Evolutionary conservation across 768 basidiomycete species (phyloP).

Genomic region (Exsudoporus frostii): DNA sequence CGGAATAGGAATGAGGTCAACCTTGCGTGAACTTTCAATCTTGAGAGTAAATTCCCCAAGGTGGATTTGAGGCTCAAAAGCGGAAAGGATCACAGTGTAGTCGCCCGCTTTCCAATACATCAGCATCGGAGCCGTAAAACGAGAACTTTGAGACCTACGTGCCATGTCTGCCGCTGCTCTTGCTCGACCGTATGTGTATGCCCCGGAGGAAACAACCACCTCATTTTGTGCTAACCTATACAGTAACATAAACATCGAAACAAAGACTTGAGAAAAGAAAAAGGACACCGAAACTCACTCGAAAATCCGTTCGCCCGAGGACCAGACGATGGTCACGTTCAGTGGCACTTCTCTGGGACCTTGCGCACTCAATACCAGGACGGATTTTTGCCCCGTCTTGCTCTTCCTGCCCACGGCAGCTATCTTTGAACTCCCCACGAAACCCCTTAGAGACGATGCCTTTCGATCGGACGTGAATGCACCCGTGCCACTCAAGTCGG

Average conservation of each 20-base stretch:
- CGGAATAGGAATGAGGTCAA: conserved; percentile 64
- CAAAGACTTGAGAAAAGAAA: background rate
- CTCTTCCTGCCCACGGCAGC: conserved; percentile 6
- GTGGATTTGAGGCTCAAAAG: conserved; percentile 69
- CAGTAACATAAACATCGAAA: background rate
- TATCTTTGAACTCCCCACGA: background rate
- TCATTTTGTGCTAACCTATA: conserved; percentile 61
- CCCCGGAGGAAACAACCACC: conserved; percentile 67
- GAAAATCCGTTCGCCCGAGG: conserved; percentile 65
- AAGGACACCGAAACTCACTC: conserved; percentile 52
- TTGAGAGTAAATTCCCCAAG: conserved; percentile 63
- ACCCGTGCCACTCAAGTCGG: conserved; percentile 2
- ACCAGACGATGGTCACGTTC: conserved; percentile 73
- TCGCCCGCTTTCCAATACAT: conserved; percentile 45
- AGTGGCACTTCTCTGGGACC: conserved; percentile 66
- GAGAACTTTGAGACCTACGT: conserved; percentile 38
- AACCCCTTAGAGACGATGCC: background rate
- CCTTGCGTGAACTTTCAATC: conserved; percentile 56
- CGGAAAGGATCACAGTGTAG: conserved; percentile 82
- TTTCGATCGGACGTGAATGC: background rate
- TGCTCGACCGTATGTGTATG: conserved; percentile 79
- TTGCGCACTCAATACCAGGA: conserved; percentile 45
- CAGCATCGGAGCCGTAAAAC: background rate
- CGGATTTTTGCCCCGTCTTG: conserved; percentile 32
- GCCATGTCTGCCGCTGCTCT: conserved; percentile 48